phyloP scores from a whole-genome alignment of 352 stramenopile genomes.

The Globisporangium radiosum region DNA sequence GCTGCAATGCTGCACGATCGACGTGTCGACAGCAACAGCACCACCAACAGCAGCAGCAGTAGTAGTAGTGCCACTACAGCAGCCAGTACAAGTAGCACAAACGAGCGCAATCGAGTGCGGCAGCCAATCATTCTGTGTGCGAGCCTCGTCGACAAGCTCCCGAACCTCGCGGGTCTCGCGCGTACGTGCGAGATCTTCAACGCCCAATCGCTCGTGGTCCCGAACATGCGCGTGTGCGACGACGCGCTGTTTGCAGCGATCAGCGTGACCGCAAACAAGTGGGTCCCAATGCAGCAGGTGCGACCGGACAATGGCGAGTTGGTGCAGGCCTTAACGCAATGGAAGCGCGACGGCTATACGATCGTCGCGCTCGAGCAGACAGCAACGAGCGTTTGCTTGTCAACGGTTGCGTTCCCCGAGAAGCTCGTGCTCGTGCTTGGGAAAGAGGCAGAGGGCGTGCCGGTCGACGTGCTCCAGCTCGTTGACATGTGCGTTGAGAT shows the following conservation, averaged over 20 bases:
- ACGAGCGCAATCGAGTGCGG: constrained; percentile 38
- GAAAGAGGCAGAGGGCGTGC: constrained; percentile 96
- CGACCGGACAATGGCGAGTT: constrained; percentile 34
- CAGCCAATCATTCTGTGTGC: constrained; percentile 76
- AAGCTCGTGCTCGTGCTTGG: constrained; percentile 94
- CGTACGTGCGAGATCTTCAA: constrained; percentile 95
- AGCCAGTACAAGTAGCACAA: constrained; percentile 35
- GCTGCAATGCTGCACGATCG: constrained; percentile 23
- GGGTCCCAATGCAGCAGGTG: constrained; percentile 92
- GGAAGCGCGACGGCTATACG: constrained; percentile 85
- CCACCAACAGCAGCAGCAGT: too few relatives aligned
- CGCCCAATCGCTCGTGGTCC: constrained; percentile 84
- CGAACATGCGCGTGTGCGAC: constrained; percentile 75
- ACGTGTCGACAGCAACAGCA: not conserved
- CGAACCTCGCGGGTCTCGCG: constrained; percentile 91
- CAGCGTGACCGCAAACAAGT: constrained; percentile 91
- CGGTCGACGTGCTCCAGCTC: constrained; percentile 90
- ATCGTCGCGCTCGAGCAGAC: constrained; percentile 95
- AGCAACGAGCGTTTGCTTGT: constrained; percentile 85
- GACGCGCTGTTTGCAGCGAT: constrained; percentile 90
- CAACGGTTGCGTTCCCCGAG: constrained; percentile 76
- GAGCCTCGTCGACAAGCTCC: constrained; percentile 92
- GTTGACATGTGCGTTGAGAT: constrained; percentile 98
- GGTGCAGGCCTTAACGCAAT: constrained; percentile 30
- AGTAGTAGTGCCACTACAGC: constrained; percentile 12